These are phyloP conservation scores for Colletotrichum theobromicola DNA, from an alignment of 2,329 filamentous ascomycete species.

Conservation along the genomic window DNA sequence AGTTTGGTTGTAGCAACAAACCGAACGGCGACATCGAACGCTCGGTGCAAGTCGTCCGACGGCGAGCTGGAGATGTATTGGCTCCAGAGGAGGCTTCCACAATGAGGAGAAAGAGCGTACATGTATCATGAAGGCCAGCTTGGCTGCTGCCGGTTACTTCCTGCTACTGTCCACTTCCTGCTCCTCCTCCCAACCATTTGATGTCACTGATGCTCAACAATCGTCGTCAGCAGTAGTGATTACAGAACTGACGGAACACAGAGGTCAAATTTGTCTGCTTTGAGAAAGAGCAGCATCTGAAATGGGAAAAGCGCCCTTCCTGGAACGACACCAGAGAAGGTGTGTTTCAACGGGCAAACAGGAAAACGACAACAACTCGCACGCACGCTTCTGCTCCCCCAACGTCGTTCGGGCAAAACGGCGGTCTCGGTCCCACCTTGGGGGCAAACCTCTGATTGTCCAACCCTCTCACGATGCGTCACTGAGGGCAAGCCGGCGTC, in stretches of 20 bases:
- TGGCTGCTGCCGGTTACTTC: background rate
- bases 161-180: background rate
- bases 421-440: constrained; percentile 12
- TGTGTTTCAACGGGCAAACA: background rate
- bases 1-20: background rate
- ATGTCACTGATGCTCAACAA: background rate
- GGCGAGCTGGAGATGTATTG: background rate
- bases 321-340: background rate
- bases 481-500: background rate
- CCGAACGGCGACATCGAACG: background rate
- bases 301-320: constrained; percentile 4
- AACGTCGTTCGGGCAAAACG: background rate
- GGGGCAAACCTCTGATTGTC: constrained; percentile 12
- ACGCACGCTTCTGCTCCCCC: background rate
- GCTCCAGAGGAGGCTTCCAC: background rate
- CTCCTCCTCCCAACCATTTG: background rate
- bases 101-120: background rate
- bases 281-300: background rate
- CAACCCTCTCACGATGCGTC: constrained; percentile 5
- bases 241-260: background rate
- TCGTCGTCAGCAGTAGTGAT: background rate
- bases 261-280: background rate
- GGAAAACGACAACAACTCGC: background rate
- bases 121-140: constrained; percentile 10
- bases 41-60: constrained; percentile 1